phyloP scores from a whole-genome alignment of 2,329 filamentous ascomycete species.

The Pseudogymnoascus sp. region DNA sequence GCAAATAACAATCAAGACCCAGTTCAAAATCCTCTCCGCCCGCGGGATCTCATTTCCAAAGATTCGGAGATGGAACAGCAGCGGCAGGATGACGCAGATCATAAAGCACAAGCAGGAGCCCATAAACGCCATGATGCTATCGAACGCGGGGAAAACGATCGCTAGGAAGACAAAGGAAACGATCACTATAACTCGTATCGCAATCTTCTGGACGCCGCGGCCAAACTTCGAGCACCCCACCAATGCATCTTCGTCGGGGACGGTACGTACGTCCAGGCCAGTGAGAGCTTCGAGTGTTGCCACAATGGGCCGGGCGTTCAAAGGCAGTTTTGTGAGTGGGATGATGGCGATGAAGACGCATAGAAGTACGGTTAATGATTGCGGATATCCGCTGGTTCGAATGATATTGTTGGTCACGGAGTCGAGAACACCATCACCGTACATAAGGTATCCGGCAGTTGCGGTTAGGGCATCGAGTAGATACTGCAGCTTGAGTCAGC shows the following conservation, averaged over 20 bases:
- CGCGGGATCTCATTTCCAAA: conserved; percentile 65
- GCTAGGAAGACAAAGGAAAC: conserved; percentile 70
- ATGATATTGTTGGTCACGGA: conserved; percentile 91
- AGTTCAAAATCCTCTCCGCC: conserved; percentile 59
- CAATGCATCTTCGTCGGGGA: conserved; percentile 41
- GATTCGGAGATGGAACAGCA: conserved; percentile 84
- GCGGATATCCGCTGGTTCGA: conserved; percentile 64
- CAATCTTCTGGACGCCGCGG: conserved; percentile 50
- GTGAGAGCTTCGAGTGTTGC: conserved; percentile 74
- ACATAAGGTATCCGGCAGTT: conserved; percentile 84
- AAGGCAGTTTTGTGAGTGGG: conserved; percentile 87
- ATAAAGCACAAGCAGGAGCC: conserved; percentile 87
- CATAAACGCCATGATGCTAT: conserved; percentile 68
- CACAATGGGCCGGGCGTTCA: conserved; percentile 83
- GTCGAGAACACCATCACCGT: conserved; percentile 78
- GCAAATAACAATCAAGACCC: conserved; percentile 62
- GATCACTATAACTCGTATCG: conserved; percentile 59
- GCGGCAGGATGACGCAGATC: conserved; percentile 85
- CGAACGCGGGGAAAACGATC: conserved; percentile 60
- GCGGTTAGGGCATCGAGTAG: conserved; percentile 75
- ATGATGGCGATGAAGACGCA: conserved; percentile 87
- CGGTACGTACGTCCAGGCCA: conserved; percentile 46
- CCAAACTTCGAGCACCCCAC: conserved; percentile 50
- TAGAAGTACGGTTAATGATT: conserved; percentile 66
- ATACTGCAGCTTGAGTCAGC: conserved; percentile 43